Percentiles rank a stretch among this genome's conserved stretches.
These are phyloP conservation scores for Trichophyton schoenleinii DNA, from an alignment of 2,329 filamentous ascomycete genomes.

Conservation along the genomic window DNA sequence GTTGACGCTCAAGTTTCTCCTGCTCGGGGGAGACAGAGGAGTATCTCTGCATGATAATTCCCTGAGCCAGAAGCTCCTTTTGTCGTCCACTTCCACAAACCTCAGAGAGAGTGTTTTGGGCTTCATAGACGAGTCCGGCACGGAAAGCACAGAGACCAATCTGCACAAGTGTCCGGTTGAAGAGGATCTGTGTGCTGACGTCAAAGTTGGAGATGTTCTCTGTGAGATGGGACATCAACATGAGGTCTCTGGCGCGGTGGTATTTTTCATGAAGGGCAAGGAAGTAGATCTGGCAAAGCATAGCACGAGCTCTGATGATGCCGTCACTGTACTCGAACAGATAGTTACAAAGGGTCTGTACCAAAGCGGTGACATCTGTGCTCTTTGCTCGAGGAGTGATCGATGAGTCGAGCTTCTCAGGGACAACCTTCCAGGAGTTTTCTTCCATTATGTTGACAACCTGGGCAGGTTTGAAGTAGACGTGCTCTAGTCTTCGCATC, in stretches of 20 bases:
- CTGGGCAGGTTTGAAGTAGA: slow-evolving; percentile 97
- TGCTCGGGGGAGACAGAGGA: slow-evolving; percentile 94
- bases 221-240: slow-evolving; percentile 98
- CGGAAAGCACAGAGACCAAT: slow-evolving; percentile 98
- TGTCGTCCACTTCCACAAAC: slow-evolving; percentile 95
- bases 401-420: slow-evolving; percentile 55
- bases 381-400: slow-evolving; percentile 63
- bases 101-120: slow-evolving; percentile 93
- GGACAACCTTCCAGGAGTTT: slow-evolving; percentile 77
- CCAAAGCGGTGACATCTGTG: slow-evolving; percentile 56
- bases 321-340: slow-evolving; percentile 90
- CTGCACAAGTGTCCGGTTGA: slow-evolving; percentile 95
- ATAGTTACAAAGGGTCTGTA: slow-evolving; percentile 85
- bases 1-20: slow-evolving; percentile 90
- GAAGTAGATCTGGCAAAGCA: slow-evolving; percentile 99
- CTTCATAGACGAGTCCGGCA: slow-evolving; percentile 90
- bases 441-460: slow-evolving; percentile 91
- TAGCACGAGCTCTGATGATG: slow-evolving; percentile 88
- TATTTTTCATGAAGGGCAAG: slow-evolving; percentile 94
- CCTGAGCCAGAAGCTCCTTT: slow-evolving; percentile 95
- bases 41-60: slow-evolving; percentile 96
- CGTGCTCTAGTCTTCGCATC: slow-evolving; percentile 87
- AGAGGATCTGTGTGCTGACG: slow-evolving; percentile 92
- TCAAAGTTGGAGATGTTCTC: slow-evolving; percentile 96
- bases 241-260: slow-evolving; percentile 96